Conservation (phyloP, 345 rosid genomes). For the Murraya paniculata region DNA sequence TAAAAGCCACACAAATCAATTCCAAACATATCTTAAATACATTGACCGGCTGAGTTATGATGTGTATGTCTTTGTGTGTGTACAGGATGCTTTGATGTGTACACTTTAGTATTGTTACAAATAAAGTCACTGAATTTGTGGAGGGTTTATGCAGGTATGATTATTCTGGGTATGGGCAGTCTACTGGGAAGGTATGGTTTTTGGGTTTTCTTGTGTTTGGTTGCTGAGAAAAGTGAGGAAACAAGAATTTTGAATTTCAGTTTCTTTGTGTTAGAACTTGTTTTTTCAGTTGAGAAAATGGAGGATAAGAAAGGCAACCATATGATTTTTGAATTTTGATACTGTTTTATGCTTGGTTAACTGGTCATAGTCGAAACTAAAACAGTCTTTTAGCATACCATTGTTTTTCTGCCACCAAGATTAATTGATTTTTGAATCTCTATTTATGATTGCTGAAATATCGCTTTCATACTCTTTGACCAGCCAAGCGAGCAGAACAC, state of each 20-base stretch:
- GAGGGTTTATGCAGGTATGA: slow-evolving; percentile 60
- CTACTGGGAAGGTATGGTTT: slow-evolving; percentile 71
- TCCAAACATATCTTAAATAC: neutral
- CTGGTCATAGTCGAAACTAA: neutral
- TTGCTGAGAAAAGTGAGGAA: slow-evolving; percentile 2
- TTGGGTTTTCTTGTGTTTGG: slow-evolving; percentile 4
- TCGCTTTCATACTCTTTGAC: slow-evolving; percentile 10
- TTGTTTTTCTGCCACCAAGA: neutral
- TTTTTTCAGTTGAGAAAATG: neutral
- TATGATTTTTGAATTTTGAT: neutral
- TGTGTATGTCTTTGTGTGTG: neutral
- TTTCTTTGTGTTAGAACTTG: neutral
- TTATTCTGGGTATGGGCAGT: slow-evolving; percentile 89
- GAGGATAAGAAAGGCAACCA: neutral
- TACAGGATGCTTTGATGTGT: neutral
- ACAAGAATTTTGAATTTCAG: neutral
- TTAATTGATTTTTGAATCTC: neutral
- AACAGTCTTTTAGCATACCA: neutral
- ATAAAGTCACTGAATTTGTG: neutral
- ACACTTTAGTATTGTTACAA: neutral
- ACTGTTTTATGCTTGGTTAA: neutral
- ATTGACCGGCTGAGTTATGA: neutral
- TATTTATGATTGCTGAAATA: slow-evolving; percentile 4
- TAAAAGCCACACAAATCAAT: neutral
- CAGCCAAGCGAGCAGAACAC: slow-evolving; percentile 96